Evolutionary conservation across 2,329 filamentous ascomycete species (phyloP).

Genomic region (Penicillium sp.): DNA sequence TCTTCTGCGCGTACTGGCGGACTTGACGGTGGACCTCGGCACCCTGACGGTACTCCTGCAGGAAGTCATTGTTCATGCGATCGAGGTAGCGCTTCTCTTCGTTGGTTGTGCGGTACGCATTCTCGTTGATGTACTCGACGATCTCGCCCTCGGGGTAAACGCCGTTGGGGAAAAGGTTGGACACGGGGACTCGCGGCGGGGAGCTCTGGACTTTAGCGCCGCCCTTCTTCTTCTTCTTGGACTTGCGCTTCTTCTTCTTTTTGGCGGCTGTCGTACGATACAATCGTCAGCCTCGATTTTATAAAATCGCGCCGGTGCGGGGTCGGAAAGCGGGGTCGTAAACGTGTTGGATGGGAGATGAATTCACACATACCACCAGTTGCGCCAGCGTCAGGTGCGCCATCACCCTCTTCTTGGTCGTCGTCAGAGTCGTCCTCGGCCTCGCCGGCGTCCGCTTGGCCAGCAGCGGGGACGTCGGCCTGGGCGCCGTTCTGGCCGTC

Average conservation of each 20-base stretch:
- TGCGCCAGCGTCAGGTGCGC: constrained; percentile 41
- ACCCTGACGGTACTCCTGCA: constrained; percentile 78
- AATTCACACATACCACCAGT: constrained; percentile 37
- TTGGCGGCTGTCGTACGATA: constrained; percentile 50
- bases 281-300: constrained; percentile 7
- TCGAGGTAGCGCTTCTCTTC: constrained; percentile 85
- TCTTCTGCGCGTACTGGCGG: constrained; percentile 77
- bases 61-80: constrained; percentile 76
- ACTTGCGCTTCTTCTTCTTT: constrained; percentile 84
- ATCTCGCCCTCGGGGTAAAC: constrained; percentile 77
- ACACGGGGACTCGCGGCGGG: constrained; percentile 73
- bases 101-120: constrained; percentile 74
- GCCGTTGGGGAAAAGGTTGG: constrained; percentile 71
- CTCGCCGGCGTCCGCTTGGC: constrained; percentile 46
- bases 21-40: constrained; percentile 91
- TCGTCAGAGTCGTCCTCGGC: constrained; percentile 59
- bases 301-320: constrained; percentile 2
- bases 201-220: constrained; percentile 70
- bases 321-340: constrained; percentile 3
- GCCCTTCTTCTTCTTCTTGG: constrained; percentile 68
- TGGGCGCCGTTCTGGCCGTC: constrained; percentile 42
- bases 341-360: neutral
- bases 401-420: constrained; percentile 53
- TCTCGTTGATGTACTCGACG: constrained; percentile 75
- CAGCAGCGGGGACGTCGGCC: constrained; percentile 34